Evolutionary conservation across 768 basidiomycete species (phyloP).

Genomic region (Amanita phalloides): DNA sequence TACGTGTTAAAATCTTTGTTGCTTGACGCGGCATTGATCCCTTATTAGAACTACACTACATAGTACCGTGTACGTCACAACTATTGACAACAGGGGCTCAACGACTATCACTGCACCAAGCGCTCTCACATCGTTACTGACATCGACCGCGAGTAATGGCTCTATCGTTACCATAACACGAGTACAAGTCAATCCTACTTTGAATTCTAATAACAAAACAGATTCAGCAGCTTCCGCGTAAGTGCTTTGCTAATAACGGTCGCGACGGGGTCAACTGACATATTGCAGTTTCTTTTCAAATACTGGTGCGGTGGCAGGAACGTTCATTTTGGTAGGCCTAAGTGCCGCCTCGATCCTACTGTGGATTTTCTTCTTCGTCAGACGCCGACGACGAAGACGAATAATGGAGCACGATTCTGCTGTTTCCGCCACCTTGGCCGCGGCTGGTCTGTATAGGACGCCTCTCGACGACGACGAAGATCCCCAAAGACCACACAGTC

Average conservation of each 20-base stretch:
- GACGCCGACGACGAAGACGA: constrained; percentile 49
- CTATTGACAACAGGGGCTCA: constrained; percentile 47
- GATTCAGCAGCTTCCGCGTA: constrained; percentile 36
- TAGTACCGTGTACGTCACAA: constrained; percentile 43
- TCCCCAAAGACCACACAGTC: constrained; percentile 13
- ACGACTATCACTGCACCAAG: constrained; percentile 41
- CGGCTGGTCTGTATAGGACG: constrained; percentile 56
- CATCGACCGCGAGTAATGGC: constrained; percentile 46
- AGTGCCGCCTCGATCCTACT: constrained; percentile 58
- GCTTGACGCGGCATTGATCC: constrained; percentile 11
- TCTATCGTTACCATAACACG: constrained; percentile 47
- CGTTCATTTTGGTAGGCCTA: constrained; percentile 84
- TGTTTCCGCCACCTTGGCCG: constrained; percentile 62
- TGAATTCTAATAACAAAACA: constrained; percentile 34
- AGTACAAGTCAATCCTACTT: constrained; percentile 60
- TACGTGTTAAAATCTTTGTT: constrained; percentile 4
- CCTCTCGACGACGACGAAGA: constrained; percentile 59
- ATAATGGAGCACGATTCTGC: constrained; percentile 60
- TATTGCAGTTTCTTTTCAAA: constrained; percentile 71
- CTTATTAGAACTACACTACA: constrained; percentile 38
- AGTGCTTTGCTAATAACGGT: constrained; percentile 14
- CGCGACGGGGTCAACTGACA: not conserved
- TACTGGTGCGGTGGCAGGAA: constrained; percentile 85
- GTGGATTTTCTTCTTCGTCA: constrained; percentile 62
- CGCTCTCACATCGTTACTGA: constrained; percentile 44